Evolutionary conservation across 2,329 filamentous ascomycete species (phyloP).

Genomic region (Diplocarpon mali): DNA sequence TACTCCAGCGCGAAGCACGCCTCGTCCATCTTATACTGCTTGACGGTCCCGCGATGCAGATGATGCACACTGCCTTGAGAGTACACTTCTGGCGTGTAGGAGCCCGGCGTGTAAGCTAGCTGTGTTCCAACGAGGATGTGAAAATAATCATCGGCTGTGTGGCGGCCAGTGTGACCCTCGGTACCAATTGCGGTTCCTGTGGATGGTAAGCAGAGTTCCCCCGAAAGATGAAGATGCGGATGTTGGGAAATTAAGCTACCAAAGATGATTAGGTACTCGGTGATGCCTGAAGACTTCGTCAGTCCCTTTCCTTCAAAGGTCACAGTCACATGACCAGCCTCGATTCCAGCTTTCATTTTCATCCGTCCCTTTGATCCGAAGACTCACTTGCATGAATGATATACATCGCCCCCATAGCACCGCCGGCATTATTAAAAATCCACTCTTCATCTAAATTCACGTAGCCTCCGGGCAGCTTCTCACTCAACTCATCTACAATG

Average conservation of each 20-base stretch:
- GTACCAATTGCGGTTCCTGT: conserved; percentile 64
- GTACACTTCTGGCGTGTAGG: conserved; percentile 60
- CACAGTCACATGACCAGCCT: neutral
- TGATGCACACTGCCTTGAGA: conserved; percentile 59
- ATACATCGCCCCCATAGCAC: conserved; percentile 87
- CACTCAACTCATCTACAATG: conserved; percentile 58
- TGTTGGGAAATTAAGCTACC: conserved; percentile 31
- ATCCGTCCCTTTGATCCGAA: neutral
- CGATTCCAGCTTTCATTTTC: no score
- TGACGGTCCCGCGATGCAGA: conserved; percentile 57
- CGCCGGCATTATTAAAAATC: conserved; percentile 87
- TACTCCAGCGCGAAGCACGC: conserved; percentile 75
- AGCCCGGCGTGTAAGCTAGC: conserved; percentile 59
- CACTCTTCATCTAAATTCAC: conserved; percentile 68
- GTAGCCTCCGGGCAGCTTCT: conserved; percentile 36
- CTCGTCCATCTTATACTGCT: conserved; percentile 75
- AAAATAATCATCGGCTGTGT: conserved; percentile 93
- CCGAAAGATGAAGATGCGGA: neutral
- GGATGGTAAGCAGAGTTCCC: neutral
- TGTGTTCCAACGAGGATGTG: conserved; percentile 75
- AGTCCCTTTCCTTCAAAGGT: neutral
- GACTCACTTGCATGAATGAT: conserved; percentile 71
- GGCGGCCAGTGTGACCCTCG: conserved; percentile 77
- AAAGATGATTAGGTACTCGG: conserved; percentile 85
- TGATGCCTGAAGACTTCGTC: conserved; percentile 42